Conservation (phyloP, 2,329 filamentous ascomycete genomes). For the Pseudogymnoascus destructans region DNA sequence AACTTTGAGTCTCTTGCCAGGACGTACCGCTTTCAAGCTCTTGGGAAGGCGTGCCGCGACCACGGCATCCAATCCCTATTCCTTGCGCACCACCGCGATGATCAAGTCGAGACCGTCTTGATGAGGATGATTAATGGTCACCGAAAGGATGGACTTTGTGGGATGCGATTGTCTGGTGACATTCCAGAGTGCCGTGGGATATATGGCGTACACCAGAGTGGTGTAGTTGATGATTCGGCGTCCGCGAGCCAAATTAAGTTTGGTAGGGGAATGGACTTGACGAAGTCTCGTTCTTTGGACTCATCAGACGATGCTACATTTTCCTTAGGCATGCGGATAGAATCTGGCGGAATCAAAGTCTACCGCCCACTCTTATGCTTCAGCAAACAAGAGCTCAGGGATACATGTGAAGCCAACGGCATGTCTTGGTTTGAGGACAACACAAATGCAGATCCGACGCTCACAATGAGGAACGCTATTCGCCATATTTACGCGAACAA, state of each 20-base stretch:
- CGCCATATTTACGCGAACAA: constrained; percentile 49
- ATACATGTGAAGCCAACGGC: constrained; percentile 55
- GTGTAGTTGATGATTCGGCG: constrained; percentile 34
- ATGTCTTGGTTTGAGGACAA: constrained; percentile 72
- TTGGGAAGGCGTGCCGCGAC: constrained; percentile 48
- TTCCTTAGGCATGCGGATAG: constrained; percentile 30
- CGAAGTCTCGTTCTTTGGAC: neutral
- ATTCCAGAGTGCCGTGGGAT: constrained; percentile 80
- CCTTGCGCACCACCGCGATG: constrained; percentile 77
- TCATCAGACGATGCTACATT: neutral
- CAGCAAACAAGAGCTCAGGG: constrained; percentile 58
- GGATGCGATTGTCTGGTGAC: constrained; percentile 49
- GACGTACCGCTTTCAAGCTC: constrained; percentile 53
- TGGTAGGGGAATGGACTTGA: no score
- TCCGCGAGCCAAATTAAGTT: neutral
- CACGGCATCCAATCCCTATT: constrained; percentile 47
- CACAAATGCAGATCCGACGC: constrained; percentile 65
- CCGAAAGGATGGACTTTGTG: constrained; percentile 54
- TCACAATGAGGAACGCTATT: constrained; percentile 72
- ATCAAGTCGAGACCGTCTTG: constrained; percentile 81
- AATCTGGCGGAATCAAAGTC: constrained; percentile 52
- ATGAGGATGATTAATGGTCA: constrained; percentile 62
- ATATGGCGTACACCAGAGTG: constrained; percentile 57
- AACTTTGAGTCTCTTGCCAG: constrained; percentile 72
- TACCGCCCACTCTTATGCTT: constrained; percentile 59